Conservation (phyloP, 306 rosid species). For the Medicago lupulina region DNA sequence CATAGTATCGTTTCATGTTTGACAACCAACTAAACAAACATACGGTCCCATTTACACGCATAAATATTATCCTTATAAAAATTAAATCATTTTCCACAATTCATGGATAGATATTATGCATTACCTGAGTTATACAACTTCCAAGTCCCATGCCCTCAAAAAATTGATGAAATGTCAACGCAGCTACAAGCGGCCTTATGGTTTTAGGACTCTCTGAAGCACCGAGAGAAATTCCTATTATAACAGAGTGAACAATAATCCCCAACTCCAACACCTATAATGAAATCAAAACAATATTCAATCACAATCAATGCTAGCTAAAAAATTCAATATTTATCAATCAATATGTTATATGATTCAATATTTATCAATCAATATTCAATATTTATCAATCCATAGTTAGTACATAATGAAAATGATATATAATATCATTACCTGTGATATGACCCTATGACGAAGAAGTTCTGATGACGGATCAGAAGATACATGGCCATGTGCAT, state of each 20-base stretch:
- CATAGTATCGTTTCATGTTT: background rate
- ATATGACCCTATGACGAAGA: slow-evolving; percentile 71
- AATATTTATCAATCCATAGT: background rate
- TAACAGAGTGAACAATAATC: slow-evolving; percentile 77
- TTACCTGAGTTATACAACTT: slow-evolving; percentile 77
- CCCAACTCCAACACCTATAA: slow-evolving; percentile 79
- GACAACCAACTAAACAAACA: background rate
- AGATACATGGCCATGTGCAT: slow-evolving; percentile 59
- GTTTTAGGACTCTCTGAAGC: slow-evolving; percentile 73
- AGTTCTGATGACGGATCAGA: slow-evolving; percentile 43
- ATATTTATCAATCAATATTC: background rate
- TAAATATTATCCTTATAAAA: background rate
- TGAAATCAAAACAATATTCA: background rate
- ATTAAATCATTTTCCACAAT: background rate
- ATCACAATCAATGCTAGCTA: background rate
- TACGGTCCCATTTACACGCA: background rate
- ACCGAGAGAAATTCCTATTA: slow-evolving; percentile 82
- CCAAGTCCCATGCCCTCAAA: slow-evolving; percentile 97
- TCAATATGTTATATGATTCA: background rate
- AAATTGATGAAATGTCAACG: slow-evolving; percentile 82
- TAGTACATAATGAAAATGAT: too few relatives aligned
- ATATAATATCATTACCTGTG: slow-evolving; percentile 56
- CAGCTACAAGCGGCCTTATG: slow-evolving; percentile 70
- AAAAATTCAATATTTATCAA: background rate
- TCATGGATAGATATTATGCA: background rate